A percentile compares a stretch with the other conserved stretches of the same genome.
These are phyloP conservation scores for Amanita inopinata DNA, from an alignment of 768 basidiomycete genomes.

Conservation along the genomic window DNA sequence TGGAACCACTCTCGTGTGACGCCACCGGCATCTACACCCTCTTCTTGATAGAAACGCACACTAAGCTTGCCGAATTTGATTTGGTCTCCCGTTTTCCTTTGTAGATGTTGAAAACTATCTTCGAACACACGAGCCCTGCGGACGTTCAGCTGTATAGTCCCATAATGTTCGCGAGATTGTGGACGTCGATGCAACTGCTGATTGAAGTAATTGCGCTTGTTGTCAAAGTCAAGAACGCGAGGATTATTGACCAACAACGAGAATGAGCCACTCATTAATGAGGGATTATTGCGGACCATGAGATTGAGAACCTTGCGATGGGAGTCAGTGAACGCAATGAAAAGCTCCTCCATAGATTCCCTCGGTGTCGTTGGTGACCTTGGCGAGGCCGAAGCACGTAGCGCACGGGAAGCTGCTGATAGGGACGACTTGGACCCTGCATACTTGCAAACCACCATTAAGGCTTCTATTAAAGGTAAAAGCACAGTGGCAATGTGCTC, in stretches of 20 bases:
- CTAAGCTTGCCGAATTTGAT: constrained; percentile 98
- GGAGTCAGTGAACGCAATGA: constrained; percentile 86
- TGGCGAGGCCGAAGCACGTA: constrained; percentile 63
- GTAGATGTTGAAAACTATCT: constrained; percentile 90
- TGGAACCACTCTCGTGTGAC: constrained; percentile 99
- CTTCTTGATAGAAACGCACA: constrained; percentile 93
- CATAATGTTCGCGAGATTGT: constrained; percentile 69
- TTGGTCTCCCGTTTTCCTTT: constrained; percentile 86
- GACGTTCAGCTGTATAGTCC: constrained; percentile 81
- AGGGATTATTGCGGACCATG: constrained; percentile 98
- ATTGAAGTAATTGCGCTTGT: constrained; percentile 94
- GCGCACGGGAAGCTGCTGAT: constrained; percentile 33
- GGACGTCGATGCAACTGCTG: constrained; percentile 86
- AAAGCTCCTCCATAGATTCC: constrained; percentile 83
- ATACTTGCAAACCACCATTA: constrained; percentile 99
- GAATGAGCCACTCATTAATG: constrained; percentile 96
- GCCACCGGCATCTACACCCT: constrained; percentile 97
- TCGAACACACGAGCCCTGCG: constrained; percentile 91
- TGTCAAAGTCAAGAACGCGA: constrained; percentile 96
- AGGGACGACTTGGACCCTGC: constrained; percentile 58
- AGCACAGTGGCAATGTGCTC: constrained; percentile 89
- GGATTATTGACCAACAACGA: constrained; percentile 93
- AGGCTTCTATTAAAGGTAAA: constrained; percentile 86
- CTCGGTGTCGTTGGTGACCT: constrained; percentile 55
- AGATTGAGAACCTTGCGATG: constrained; percentile 92